Conservation (phyloP, 331 rosid species). For the Spiraea crenata region DNA sequence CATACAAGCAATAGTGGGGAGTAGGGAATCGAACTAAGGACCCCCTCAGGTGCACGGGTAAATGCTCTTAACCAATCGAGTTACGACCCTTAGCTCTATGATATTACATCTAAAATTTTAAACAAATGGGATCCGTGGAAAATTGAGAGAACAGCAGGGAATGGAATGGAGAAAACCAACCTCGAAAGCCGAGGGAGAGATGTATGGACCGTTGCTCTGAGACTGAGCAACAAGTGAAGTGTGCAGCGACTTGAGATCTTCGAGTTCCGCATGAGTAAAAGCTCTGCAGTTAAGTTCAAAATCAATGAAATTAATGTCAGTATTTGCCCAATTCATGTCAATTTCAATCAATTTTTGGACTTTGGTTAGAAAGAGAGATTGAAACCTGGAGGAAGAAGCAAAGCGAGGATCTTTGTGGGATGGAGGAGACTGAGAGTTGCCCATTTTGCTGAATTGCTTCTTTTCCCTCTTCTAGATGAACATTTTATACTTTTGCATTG, state of each 20-base stretch:
- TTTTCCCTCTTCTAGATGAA: background rate
- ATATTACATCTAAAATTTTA: background rate
- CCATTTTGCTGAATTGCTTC: slow-evolving; percentile 40
- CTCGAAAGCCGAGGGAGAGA: slow-evolving; percentile 69
- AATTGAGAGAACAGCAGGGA: background rate
- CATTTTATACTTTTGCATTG: background rate
- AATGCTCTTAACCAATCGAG: too few relatives aligned
- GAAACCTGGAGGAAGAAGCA: slow-evolving; percentile 61
- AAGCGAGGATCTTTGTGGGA: slow-evolving; percentile 55
- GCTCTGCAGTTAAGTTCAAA: slow-evolving; percentile 51
- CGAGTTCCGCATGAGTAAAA: slow-evolving; percentile 52
- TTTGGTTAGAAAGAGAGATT: background rate
- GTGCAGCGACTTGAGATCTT: slow-evolving; percentile 60
- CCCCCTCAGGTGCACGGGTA: too few relatives aligned
- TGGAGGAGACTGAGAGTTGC: slow-evolving; percentile 75
- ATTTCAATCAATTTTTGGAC: too few relatives aligned
- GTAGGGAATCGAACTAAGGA: too few relatives aligned
- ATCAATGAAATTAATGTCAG: background rate
- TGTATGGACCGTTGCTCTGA: slow-evolving; percentile 38
- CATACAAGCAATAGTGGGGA: too few relatives aligned
- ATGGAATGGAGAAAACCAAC: slow-evolving; percentile 25
- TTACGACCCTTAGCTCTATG: too few relatives aligned
- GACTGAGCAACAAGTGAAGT: slow-evolving; percentile 60
- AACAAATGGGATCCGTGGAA: background rate
- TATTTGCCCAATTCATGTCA: too few relatives aligned